Percentiles rank a stretch among this genome's conserved stretches.
These are phyloP conservation scores for Fagus sylvatica DNA, from an alignment of 306 rosid genomes.

Conservation along the genomic window DNA sequence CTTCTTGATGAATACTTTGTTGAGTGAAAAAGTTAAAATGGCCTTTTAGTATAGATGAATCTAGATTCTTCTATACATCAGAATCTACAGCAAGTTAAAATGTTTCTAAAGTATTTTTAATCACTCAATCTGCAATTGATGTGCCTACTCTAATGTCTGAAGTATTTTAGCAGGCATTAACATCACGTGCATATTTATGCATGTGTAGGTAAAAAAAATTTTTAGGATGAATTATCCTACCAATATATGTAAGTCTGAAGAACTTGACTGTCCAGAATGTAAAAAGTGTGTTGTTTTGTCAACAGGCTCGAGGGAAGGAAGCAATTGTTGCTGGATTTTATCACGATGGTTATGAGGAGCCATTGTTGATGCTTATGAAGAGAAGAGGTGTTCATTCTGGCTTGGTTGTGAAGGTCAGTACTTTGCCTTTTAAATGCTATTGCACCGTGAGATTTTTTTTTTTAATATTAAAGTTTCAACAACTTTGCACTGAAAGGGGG, in stretches of 20 bases:
- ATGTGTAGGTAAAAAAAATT: not conserved
- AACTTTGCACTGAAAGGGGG: conserved; percentile 3
- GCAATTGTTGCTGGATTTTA: conserved; percentile 91
- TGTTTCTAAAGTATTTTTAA: not conserved
- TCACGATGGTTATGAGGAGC: conserved; percentile 90
- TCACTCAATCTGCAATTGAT: not conserved
- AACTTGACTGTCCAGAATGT: conserved; percentile 4
- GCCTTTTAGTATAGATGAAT: not conserved
- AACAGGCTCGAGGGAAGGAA: conserved; percentile 90
- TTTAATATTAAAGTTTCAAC: not conserved
- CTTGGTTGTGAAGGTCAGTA: conserved; percentile 87
- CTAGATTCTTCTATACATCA: not conserved
- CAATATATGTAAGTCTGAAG: not conserved
- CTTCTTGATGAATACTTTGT: conserved; percentile 2
- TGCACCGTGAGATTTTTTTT: conserved; percentile 21
- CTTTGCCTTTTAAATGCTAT: conserved; percentile 19
- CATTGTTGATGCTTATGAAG: conserved; percentile 94
- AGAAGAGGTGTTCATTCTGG: conserved; percentile 96
- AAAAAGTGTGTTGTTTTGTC: conserved; percentile 11
- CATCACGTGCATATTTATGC: not conserved
- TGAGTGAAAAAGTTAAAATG: not conserved
- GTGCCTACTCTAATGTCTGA: not conserved
- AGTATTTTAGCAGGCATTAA: not conserved
- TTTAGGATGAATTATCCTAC: not conserved
- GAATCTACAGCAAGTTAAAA: not conserved